A percentile compares a stretch with the other conserved stretches of the same genome.
phyloP scores from a whole-genome alignment of 1,284 basidiomycete genomes.

The Ceratobasidium sp. region DNA sequence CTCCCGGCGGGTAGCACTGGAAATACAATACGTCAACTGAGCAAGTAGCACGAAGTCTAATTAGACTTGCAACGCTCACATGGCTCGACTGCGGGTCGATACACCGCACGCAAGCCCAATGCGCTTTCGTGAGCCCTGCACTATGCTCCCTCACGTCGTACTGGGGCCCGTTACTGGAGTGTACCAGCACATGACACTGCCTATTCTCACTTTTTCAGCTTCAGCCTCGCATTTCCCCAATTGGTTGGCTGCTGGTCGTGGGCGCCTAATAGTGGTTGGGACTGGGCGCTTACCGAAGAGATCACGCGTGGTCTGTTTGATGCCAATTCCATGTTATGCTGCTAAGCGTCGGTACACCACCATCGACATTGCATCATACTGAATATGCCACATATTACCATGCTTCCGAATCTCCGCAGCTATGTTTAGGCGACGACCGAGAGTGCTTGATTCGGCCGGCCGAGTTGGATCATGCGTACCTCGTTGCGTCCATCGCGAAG shows the following conservation, averaged over 20 bases:
- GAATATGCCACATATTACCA: no score
- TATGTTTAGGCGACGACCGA: neutral
- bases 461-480: neutral
- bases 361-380: neutral
- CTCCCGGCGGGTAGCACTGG: neutral
- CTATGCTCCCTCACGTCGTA: conserved; percentile 5
- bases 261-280: neutral
- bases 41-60: conserved; percentile 12
- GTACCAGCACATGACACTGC: neutral
- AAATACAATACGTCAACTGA: conserved; percentile 13
- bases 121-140: conserved; percentile 10
- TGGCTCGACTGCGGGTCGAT: conserved; percentile 14
- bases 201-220: no score
- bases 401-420: neutral
- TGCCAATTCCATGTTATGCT: neutral
- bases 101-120: neutral
- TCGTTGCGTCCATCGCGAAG: neutral
- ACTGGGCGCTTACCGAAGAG: no score
- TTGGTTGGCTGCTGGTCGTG: no score
- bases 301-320: neutral
- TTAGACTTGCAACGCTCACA: neutral
- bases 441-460: neutral
- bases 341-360: neutral
- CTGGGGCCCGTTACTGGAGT: neutral
- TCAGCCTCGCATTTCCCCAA: neutral